Evolutionary conservation across 2,329 filamentous ascomycete species (phyloP), one percentile per base, ranked within the genome.

Genomic region (Cercospora citrullina): DNA sequence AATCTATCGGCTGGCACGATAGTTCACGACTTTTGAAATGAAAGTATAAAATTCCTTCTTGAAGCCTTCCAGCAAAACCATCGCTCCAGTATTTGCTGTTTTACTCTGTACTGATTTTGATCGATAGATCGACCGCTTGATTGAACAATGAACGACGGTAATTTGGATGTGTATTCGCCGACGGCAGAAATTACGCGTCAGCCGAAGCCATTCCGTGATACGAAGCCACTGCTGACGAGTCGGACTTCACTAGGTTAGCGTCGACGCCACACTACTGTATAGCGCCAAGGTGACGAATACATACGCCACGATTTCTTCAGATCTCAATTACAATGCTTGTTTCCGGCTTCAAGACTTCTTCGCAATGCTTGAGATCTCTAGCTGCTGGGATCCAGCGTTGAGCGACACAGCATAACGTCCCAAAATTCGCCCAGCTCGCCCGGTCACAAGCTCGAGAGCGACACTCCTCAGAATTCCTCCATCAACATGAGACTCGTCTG

Each of bases 151-250:
- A 53, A 23, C 12, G 48, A 53, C 21, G 48, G 21, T 23, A 53
- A 28, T 53, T 53, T 53, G 48, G 36, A 23, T 8, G 23, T 26
- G 10, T 16, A 6, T 28, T 53, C 48, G 48, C 12, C 21, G 48
- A n/a, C 18, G 21, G 21, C 23, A 28, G 21, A 48, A 4, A 21
- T 21, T 48, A 48, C 42, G 42, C 42, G 42, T 48, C 18, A 18
- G 42, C 42, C 42, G 42, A 48, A 48, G 42, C 42, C 42, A 21
- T 45, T 23, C 30, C 33, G 48, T 23, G 39, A 58, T 53, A 39
- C 42, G 57, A 16, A 64, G 62, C 62, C 62, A 64, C 14, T 64
- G 62, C n/a, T 64, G 62, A 58, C 62, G 16, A 23, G 18, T 21
- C 57, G 39, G 30, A 58, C 55, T 39, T 26, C 31, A 36, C 48